Evolutionary conservation across 352 stramenopile species (phyloP).

Genomic region (Peronospora destructor): DNA sequence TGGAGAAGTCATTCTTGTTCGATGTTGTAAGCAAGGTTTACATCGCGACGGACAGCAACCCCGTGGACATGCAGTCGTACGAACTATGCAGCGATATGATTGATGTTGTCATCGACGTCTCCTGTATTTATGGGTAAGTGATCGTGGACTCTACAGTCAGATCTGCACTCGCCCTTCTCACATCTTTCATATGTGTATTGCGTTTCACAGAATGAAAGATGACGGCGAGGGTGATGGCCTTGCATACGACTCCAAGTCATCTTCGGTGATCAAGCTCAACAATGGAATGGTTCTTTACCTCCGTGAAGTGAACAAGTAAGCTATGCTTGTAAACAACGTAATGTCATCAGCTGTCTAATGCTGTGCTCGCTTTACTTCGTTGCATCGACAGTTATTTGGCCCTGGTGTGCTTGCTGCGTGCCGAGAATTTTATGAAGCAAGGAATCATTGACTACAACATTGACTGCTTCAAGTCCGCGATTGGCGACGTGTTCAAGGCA

Average conservation of each 20-base stretch:
- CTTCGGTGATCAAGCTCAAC: constrained; percentile 96
- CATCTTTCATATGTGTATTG: neutral
- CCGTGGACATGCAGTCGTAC: constrained; percentile 96
- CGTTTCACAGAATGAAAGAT: constrained; percentile 66
- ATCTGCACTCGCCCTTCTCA: neutral
- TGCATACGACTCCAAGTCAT: constrained; percentile 94
- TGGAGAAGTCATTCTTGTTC: constrained; percentile 98
- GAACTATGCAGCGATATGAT: constrained; percentile 99
- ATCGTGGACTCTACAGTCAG: neutral
- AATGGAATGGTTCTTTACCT: constrained; percentile 96
- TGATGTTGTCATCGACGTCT: constrained; percentile 98
- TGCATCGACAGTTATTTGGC: constrained; percentile 84
- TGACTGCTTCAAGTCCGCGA: constrained; percentile 93
- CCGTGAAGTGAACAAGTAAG: constrained; percentile 89
- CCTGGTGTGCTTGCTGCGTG: constrained; percentile 94
- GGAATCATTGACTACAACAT: constrained; percentile 99
- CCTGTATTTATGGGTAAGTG: constrained; percentile 94
- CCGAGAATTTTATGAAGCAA: constrained; percentile 96
- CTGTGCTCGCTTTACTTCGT: constrained; percentile 2
- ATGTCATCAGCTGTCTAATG: constrained; percentile 4
- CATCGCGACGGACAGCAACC: constrained; percentile 97
- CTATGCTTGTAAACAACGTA: neutral
- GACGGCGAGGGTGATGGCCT: constrained; percentile 88
- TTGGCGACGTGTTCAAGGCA: constrained; percentile 84
- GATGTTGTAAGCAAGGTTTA: constrained; percentile 99